phyloP scores from a whole-genome alignment of 139 green algal genomes.

The Coelastrella sp. region DNA sequence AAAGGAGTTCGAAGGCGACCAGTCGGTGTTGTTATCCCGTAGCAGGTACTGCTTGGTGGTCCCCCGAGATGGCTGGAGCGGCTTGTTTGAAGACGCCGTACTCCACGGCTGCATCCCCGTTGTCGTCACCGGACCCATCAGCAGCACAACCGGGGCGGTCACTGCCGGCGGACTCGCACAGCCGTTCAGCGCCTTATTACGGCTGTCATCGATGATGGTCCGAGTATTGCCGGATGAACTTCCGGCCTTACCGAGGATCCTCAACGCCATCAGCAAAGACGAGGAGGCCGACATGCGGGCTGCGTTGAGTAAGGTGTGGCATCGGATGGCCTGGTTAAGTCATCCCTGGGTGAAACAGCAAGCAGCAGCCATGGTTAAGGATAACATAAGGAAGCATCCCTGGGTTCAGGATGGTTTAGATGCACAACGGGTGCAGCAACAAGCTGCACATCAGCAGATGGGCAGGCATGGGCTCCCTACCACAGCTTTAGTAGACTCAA shows the following conservation, averaged over 20 bases:
- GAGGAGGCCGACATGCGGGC: constrained; percentile 57
- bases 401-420: constrained; percentile 3
- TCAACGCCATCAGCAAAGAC: constrained; percentile 48
- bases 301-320: constrained; percentile 55
- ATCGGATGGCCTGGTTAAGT: constrained; percentile 59
- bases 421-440: constrained; percentile 6
- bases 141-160: constrained; percentile 21
- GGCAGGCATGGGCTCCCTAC: not conserved
- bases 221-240: constrained; percentile 46
- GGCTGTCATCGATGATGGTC: constrained; percentile 24
- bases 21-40: constrained; percentile 48
- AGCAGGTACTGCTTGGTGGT: constrained; percentile 67
- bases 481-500: not conserved
- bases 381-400: constrained; percentile 28
- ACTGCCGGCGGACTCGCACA: constrained; percentile 12
- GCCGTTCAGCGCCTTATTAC: constrained; percentile 33
- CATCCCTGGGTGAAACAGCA: constrained; percentile 49
- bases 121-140: constrained; percentile 53
- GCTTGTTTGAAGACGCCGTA: constrained; percentile 70
- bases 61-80: constrained; percentile 72
- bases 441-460: not conserved
- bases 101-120: constrained; percentile 85
- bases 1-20: constrained; percentile 33
- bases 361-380: not conserved
- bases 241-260: constrained; percentile 58